phyloP scores from a whole-genome alignment of 1,139 yeast species.

The Geotrichum cucujoidarum region DNA sequence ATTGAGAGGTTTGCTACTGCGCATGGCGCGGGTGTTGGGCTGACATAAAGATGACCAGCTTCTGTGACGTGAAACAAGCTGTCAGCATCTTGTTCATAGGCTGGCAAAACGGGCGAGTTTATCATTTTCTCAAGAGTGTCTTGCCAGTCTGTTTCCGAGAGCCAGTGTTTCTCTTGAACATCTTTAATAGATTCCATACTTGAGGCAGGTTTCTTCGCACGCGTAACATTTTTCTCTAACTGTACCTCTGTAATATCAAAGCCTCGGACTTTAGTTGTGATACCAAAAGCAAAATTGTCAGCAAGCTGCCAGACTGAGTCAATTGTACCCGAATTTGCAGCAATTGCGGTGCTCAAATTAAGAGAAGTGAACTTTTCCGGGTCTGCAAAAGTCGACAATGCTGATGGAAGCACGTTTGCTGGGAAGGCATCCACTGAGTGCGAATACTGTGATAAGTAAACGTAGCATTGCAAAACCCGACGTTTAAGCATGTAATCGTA shows the following conservation, averaged over 20 bases:
- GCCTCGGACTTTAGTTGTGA: constrained; percentile 31
- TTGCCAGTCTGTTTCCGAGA: constrained; percentile 27
- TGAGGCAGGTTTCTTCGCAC: constrained; percentile 16
- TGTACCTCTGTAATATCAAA: constrained; percentile 24
- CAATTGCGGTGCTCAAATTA: constrained; percentile 35
- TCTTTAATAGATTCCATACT: constrained; percentile 20
- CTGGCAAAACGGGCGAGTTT: constrained; percentile 25
- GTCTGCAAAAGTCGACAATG: constrained; percentile 36
- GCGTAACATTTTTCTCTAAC: constrained; percentile 15
- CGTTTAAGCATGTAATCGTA: constrained; percentile 33
- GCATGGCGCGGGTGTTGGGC: constrained; percentile 32
- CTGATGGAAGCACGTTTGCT: constrained; percentile 36
- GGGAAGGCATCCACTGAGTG: constrained; percentile 30
- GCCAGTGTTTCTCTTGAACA: constrained; percentile 30
- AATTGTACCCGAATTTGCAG: constrained; percentile 33
- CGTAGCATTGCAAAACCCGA: constrained; percentile 38
- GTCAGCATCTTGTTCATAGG: constrained; percentile 32
- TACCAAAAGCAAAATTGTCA: constrained; percentile 37
- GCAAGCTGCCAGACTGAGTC: constrained; percentile 35
- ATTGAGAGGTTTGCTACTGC: constrained; percentile 72
- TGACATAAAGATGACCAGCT: constrained; percentile 10
- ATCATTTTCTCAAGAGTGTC: constrained; percentile 25
- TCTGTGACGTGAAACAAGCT: constrained; percentile 18
- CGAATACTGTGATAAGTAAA: constrained; percentile 28
- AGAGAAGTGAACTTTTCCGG: constrained; percentile 31